These are phyloP conservation scores for Aureobasidium sp. DNA, from an alignment of 2,329 filamentous ascomycete genomes.

Conservation along the genomic window DNA sequence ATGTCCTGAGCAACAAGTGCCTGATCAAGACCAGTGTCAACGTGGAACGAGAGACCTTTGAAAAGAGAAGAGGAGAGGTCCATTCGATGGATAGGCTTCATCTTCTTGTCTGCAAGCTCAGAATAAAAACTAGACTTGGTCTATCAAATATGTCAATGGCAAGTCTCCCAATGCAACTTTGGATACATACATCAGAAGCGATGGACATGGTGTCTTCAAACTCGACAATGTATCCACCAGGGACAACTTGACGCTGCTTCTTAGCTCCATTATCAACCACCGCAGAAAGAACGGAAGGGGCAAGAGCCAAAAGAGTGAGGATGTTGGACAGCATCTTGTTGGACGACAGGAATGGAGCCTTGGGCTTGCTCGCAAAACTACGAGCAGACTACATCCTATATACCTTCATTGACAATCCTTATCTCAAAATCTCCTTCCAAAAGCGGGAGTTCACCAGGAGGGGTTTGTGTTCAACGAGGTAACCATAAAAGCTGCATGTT, in stretches of 20 bases:
- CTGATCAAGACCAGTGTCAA: slow-evolving; percentile 20
- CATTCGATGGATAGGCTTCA: slow-evolving; percentile 21
- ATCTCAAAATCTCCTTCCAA: slow-evolving; percentile 13
- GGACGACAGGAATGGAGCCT: neutral
- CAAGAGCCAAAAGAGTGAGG: slow-evolving; percentile 15
- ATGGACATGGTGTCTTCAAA: slow-evolving; percentile 18
- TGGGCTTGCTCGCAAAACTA: neutral
- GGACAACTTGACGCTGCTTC: slow-evolving; percentile 15
- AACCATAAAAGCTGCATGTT: slow-evolving; percentile 12
- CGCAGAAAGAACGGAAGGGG: slow-evolving; percentile 12
- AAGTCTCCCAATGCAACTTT: neutral
- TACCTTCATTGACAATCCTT: neutral
- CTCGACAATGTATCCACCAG: slow-evolving; percentile 23
- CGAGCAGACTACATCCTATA: neutral
- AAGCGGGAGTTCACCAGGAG: slow-evolving; percentile 2
- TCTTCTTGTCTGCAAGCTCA: slow-evolving; percentile 17
- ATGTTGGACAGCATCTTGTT: slow-evolving; percentile 7
- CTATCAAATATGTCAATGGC: neutral
- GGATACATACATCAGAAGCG: slow-evolving; percentile 5
- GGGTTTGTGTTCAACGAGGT: slow-evolving; percentile 13
- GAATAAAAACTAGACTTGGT: slow-evolving; percentile 15
- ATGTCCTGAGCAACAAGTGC: slow-evolving; percentile 21
- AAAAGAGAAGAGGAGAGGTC: slow-evolving; percentile 21
- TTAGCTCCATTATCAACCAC: neutral
- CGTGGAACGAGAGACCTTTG: slow-evolving; percentile 23